Conservation (phyloP, 805 yeast species). For the Candida chauliodis region DNA sequence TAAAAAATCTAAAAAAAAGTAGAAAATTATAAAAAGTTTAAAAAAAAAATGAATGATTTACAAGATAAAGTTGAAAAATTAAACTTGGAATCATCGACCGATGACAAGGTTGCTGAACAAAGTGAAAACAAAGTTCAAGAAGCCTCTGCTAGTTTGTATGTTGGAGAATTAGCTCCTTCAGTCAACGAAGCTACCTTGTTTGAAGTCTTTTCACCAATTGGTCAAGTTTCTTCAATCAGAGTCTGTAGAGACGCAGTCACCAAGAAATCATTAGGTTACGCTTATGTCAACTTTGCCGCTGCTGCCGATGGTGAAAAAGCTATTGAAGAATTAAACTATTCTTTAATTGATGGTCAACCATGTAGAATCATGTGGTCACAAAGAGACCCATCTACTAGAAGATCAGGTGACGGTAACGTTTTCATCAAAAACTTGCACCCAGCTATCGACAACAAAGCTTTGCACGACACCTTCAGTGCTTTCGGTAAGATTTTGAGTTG, state of each 20-base stretch:
- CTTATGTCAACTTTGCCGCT: constrained; percentile 93
- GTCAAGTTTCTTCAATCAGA: constrained; percentile 94
- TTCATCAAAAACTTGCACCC: constrained; percentile 98
- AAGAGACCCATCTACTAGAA: constrained; percentile 95
- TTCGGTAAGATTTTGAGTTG: constrained; percentile 95
- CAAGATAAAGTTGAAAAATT: constrained; percentile 47
- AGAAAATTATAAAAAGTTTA: constrained; percentile 10
- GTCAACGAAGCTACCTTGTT: constrained; percentile 93
- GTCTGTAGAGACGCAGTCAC: constrained; percentile 98
- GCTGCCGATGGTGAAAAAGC: constrained; percentile 90
- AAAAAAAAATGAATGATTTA: constrained; percentile 32
- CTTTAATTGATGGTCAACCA: constrained; percentile 89
- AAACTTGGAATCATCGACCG: constrained; percentile 29
- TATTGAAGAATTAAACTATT: constrained; percentile 91
- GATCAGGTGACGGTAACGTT: constrained; percentile 93
- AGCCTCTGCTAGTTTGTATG: constrained; percentile 83
- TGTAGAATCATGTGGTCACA: constrained; percentile 99
- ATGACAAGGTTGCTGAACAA: constrained; percentile 20
- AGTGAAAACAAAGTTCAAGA: constrained; percentile 42
- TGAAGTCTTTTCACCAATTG: constrained; percentile 91
- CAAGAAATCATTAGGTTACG: constrained; percentile 95
- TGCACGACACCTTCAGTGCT: constrained; percentile 96
- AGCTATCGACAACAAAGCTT: constrained; percentile 96
- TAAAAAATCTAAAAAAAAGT: constrained; percentile 7
- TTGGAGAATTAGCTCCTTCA: constrained; percentile 91